Percentiles rank a stretch among this genome's conserved stretches.
phyloP scores from a whole-genome alignment of 768 basidiomycete species.

The Lactarius deliciosus region DNA sequence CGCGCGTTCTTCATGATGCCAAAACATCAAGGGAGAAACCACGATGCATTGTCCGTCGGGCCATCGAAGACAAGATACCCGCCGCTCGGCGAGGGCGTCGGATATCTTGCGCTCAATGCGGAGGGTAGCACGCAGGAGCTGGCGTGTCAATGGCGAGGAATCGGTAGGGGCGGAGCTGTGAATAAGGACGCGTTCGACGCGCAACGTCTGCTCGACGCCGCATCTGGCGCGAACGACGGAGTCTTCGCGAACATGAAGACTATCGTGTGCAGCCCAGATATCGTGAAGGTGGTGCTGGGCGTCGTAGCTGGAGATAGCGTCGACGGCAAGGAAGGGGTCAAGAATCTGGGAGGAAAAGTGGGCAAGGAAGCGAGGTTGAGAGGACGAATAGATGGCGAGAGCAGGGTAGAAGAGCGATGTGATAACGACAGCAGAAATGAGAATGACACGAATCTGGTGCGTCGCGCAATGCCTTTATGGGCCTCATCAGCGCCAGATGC shows the following conservation, averaged over 20 bases:
- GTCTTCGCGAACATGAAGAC: constrained; percentile 66
- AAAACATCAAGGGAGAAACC: constrained; percentile 73
- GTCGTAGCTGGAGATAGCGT: constrained; percentile 51
- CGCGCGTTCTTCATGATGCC: constrained; percentile 59
- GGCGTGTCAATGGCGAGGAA: constrained; percentile 56
- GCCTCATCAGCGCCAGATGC: not conserved
- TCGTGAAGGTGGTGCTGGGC: constrained; percentile 65
- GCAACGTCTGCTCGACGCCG: constrained; percentile 63
- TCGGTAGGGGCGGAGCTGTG: constrained; percentile 51
- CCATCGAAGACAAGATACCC: constrained; percentile 54
- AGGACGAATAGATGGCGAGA: constrained; percentile 76
- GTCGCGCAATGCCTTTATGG: constrained; percentile 76
- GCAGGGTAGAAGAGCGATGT: constrained; percentile 91
- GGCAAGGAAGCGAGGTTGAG: constrained; percentile 58
- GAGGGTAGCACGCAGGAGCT: constrained; percentile 62
- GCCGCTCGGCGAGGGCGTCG: constrained; percentile 42
- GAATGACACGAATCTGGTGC: constrained; percentile 85
- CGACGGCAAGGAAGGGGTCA: constrained; percentile 57
- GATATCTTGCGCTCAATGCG: constrained; percentile 61
- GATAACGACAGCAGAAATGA: constrained; percentile 85
- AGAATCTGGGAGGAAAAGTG: constrained; percentile 58
- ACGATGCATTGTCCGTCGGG: constrained; percentile 60
- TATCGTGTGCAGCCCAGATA: constrained; percentile 66
- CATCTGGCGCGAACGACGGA: constrained; percentile 71
- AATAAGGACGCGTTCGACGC: constrained; percentile 75